Percentiles rank a stretch among this genome's conserved stretches.
Conservation (phyloP, 805 yeast genomes). For the Suhomyces pyralidae region DNA sequence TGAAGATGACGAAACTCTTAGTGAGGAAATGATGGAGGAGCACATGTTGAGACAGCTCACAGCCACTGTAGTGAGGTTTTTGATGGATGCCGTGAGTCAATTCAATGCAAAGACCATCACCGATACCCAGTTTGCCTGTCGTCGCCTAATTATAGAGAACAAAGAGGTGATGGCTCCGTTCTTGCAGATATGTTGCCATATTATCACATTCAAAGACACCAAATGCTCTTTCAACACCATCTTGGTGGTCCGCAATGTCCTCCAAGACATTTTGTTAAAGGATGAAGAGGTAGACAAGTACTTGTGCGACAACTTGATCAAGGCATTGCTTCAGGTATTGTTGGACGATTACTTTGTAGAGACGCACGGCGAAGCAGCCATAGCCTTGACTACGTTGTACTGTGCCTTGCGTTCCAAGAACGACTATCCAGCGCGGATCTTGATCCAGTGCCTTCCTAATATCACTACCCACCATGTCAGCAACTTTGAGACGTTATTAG, state of each 20-base stretch:
- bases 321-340: slow-evolving; percentile 64
- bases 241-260: slow-evolving; percentile 68
- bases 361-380: slow-evolving; percentile 89
- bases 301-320: slow-evolving; percentile 62
- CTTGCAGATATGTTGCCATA: slow-evolving; percentile 67
- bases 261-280: slow-evolving; percentile 64
- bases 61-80: slow-evolving; percentile 80
- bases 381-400: slow-evolving; percentile 77
- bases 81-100: slow-evolving; percentile 88
- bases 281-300: slow-evolving; percentile 75
- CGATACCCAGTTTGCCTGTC: slow-evolving; percentile 62
- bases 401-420: slow-evolving; percentile 68
- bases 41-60: slow-evolving; percentile 90
- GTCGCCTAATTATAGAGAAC: slow-evolving; percentile 62
- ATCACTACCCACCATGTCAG: slow-evolving; percentile 56
- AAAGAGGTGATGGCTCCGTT: slow-evolving; percentile 73
- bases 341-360: slow-evolving; percentile 77
- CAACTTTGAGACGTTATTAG: slow-evolving; percentile 61
- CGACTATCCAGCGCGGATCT: slow-evolving; percentile 61
- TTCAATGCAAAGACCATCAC: slow-evolving; percentile 50
- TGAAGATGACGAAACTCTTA: slow-evolving; percentile 74
- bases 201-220: slow-evolving; percentile 81
- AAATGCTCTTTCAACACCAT: slow-evolving; percentile 91
- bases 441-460: slow-evolving; percentile 53
- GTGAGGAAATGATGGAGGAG: slow-evolving; percentile 99